A percentile compares a stretch with the other conserved stretches of the same genome.
phyloP scores from a whole-genome alignment of 164 flowering plant genomes.

The Stephania yunnanensis region DNA sequence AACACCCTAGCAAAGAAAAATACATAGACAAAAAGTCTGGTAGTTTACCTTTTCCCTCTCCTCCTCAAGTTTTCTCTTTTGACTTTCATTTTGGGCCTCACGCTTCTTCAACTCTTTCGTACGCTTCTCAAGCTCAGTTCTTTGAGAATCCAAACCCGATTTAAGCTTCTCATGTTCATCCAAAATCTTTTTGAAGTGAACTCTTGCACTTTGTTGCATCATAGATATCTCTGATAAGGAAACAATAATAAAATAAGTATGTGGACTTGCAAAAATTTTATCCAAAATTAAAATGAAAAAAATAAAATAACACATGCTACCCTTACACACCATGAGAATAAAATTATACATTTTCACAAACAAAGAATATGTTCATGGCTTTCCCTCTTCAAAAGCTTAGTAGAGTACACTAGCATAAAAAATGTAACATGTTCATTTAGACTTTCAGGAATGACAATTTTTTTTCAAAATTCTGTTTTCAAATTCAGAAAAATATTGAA shows the following conservation, averaged over 20 bases:
- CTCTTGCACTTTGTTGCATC: slow-evolving; percentile 35
- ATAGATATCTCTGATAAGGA: slow-evolving; percentile 37
- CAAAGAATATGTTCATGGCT: neutral
- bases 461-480: no score
- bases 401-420: no score
- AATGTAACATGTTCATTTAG: no score
- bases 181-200: slow-evolving; percentile 35
- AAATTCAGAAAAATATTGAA: no score
- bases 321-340: neutral
- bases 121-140: slow-evolving; percentile 30
- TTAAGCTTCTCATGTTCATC: slow-evolving; percentile 45
- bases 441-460: no score
- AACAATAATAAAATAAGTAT: neutral
- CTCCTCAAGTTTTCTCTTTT: slow-evolving; percentile 41
- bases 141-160: slow-evolving; percentile 37
- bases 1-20: no score
- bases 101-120: slow-evolving; percentile 37
- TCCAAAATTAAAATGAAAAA: no score
- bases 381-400: no score
- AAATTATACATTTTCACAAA: neutral
- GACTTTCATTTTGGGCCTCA: slow-evolving; percentile 53
- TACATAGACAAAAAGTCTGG: neutral
- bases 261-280: neutral
- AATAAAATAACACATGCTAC: neutral
- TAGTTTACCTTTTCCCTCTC: slow-evolving; percentile 51